A percentile compares a stretch with the other conserved stretches of the same genome.
Conservation (phyloP, 192 early-diverging fungal genomes). For the Coemansia sp. region DNA sequence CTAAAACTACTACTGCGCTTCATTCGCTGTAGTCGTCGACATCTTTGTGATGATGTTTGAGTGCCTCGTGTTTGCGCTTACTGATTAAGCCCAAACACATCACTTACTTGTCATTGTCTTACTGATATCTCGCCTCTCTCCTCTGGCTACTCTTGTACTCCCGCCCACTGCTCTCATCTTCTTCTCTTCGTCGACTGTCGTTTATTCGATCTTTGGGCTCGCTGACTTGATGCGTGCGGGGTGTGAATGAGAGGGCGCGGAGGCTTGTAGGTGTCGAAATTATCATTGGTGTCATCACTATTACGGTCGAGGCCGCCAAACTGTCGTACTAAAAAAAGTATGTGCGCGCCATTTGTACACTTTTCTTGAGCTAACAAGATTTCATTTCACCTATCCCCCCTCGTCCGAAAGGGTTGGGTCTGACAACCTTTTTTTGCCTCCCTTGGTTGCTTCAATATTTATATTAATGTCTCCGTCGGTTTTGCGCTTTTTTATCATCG, state of each 20-base stretch:
- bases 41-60: conserved; percentile 49
- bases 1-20: background rate
- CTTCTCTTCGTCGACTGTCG: background rate
- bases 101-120: background rate
- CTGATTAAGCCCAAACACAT: conserved; percentile 16
- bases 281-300: conserved; percentile 72
- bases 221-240: background rate
- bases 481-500: conserved; percentile 19
- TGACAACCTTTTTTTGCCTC: background rate
- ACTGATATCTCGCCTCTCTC: conserved; percentile 1
- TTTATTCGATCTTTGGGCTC: background rate
- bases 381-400: background rate
- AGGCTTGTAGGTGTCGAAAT: conserved; percentile 63
- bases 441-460: background rate
- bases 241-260: background rate
- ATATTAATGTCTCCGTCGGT: background rate
- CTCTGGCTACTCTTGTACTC: background rate
- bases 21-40: conserved; percentile 32
- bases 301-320: conserved; percentile 63
- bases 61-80: conserved; percentile 47
- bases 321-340: conserved; percentile 21
- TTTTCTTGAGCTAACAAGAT: background rate
- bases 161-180: background rate
- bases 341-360: background rate
- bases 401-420: background rate